Evolutionary conservation across 2,329 filamentous ascomycete species (phyloP).

Genomic region (Fusarium falciforme): DNA sequence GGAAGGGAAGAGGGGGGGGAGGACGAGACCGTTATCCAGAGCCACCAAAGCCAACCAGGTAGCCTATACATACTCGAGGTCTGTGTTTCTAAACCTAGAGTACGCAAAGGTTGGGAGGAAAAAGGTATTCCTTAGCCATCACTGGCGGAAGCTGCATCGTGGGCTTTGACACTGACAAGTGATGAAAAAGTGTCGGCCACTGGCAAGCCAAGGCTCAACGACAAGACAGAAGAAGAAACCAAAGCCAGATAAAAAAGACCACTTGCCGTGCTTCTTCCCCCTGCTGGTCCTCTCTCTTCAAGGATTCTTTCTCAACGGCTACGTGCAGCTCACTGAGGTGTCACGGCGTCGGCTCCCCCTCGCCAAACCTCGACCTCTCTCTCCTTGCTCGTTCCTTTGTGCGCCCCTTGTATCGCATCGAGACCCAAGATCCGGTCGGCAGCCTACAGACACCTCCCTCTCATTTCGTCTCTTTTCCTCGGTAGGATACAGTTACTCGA

Average conservation of each 20-base stretch:
- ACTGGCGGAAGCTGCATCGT: not conserved
- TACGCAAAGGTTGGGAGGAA: not conserved
- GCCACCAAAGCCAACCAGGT: not conserved
- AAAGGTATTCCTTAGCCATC: not conserved
- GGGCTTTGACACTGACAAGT: not conserved
- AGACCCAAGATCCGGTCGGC: slow-evolving; percentile 1
- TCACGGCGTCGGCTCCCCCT: slow-evolving; percentile 22
- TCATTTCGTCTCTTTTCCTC: not conserved
- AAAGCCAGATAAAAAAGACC: not conserved
- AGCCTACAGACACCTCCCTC: not conserved
- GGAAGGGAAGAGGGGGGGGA: not conserved
- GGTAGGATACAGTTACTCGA: not conserved
- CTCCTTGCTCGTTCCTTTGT: not conserved
- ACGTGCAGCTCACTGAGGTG: slow-evolving; percentile 24
- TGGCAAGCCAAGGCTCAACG: not conserved
- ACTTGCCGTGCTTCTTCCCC: not conserved
- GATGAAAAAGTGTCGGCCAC: not conserved
- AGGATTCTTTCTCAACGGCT: slow-evolving; percentile 20
- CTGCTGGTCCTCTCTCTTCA: not conserved
- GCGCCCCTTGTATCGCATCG: not conserved
- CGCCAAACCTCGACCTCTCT: slow-evolving; percentile 20
- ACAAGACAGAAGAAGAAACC: not conserved
- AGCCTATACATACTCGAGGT: not conserved
- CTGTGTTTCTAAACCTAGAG: not conserved
- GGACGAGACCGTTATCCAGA: not conserved